phyloP scores from a whole-genome alignment of 2,329 filamentous ascomycete genomes.

The Drechslerella coelobrocha region DNA sequence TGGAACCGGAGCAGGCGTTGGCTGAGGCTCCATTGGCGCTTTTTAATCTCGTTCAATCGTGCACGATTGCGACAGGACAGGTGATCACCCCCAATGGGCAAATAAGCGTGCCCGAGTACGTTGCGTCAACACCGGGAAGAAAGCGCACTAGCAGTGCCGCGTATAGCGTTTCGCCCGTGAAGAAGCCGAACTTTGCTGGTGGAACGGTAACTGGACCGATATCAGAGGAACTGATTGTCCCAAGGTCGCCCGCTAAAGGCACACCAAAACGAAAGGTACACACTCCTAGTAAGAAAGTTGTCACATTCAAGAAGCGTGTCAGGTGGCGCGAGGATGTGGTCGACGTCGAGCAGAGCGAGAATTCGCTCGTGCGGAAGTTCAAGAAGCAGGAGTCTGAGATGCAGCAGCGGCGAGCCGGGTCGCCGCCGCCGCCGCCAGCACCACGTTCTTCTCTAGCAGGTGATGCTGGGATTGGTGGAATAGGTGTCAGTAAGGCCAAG shows the following conservation, averaged over 20 bases:
- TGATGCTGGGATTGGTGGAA: conserved; percentile 35
- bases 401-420: conserved; percentile 58
- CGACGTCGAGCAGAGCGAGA: conserved; percentile 64
- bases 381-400: conserved; percentile 70
- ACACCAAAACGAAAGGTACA: conserved; percentile 54
- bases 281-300: conserved; percentile 62
- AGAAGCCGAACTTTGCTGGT: conserved; percentile 30
- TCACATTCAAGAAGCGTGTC: conserved; percentile 72
- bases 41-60: conserved; percentile 76
- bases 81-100: conserved; percentile 88
- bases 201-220: conserved; percentile 33
- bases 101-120: conserved; percentile 58
- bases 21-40: conserved; percentile 79
- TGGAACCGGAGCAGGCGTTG: conserved; percentile 84
- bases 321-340: conserved; percentile 93
- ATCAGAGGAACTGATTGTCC: conserved; percentile 60
- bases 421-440: conserved; percentile 28
- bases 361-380: conserved; percentile 88
- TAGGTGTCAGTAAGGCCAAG: conserved; percentile 36
- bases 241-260: conserved; percentile 47
- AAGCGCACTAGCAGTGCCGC: conserved; percentile 43
- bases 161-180: conserved; percentile 53
- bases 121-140: conserved; percentile 52
- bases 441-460: conserved; percentile 28
- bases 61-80: conserved; percentile 76